These are phyloP conservation scores for Starmera quercuum DNA, from an alignment of 805 yeast genomes.

Conservation along the genomic window DNA sequence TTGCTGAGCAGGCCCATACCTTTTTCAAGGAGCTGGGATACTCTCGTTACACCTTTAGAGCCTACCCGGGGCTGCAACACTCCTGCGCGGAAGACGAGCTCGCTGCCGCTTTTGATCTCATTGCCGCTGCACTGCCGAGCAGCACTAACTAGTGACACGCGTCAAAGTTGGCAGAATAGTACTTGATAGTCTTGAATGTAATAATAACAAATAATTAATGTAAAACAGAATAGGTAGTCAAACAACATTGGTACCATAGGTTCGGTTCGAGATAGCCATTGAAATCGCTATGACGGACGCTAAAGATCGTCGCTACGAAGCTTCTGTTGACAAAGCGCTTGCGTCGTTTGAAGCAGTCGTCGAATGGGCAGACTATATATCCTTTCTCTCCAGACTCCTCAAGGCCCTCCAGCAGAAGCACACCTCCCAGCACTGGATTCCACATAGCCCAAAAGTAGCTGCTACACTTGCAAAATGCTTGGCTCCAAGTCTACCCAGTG, in stretches of 20 bases:
- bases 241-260: no score
- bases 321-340: slow-evolving; percentile 67
- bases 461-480: slow-evolving; percentile 71
- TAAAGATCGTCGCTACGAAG: slow-evolving; percentile 59
- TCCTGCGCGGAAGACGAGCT: slow-evolving; percentile 63
- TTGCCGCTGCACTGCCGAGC: slow-evolving; percentile 26
- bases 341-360: slow-evolving; percentile 70
- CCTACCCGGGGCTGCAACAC: slow-evolving; percentile 62
- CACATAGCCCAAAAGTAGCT: slow-evolving; percentile 59
- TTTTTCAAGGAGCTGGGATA: slow-evolving; percentile 43
- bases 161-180: no score
- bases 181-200: no score
- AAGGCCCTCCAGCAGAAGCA: slow-evolving; percentile 54
- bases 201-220: background rate
- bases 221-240: background rate
- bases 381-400: slow-evolving; percentile 72
- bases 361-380: slow-evolving; percentile 98
- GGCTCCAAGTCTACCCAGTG: slow-evolving; percentile 80
- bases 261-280: no score
- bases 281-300: slow-evolving; percentile 35
- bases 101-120: slow-evolving; percentile 39
- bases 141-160: no score
- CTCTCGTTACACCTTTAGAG: slow-evolving; percentile 38
- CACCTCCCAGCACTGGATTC: slow-evolving; percentile 47
- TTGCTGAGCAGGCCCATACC: slow-evolving; percentile 33